Evolutionary conservation across 1,284 basidiomycete species (phyloP), one percentile per base, ranked within the genome.

Genomic region (Neolentinus lepideus): DNA sequence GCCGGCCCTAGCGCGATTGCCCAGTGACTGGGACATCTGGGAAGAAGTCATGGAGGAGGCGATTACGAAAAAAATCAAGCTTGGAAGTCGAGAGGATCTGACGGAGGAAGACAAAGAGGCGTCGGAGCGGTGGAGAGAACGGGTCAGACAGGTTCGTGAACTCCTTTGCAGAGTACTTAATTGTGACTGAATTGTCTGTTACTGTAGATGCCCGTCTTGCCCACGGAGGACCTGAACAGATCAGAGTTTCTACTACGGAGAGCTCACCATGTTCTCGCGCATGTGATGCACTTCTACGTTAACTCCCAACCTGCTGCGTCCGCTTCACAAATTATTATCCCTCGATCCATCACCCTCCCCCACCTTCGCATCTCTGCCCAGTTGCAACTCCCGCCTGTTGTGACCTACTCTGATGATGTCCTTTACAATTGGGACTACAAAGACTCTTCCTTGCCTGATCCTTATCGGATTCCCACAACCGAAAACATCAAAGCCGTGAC

Each of bases 391-490:
- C 94, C 96, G 0, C 94, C 95, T 0, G 78, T 98, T 45, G 77
- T 96, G 50, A 98, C 94, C 1, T 98, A 97, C 66, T 90, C 94
- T 11, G 94, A 96, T 67, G 90, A 88, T 27, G 94, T 98, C 1
- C 78, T 98, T 6, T 98, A 94, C 75, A 97, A 98, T 66, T 97
- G 92, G 92, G 69, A 73, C 8, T 74, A 81, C 56, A 71, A 69
- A 56, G 61, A 65, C 58, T 53, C 56, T 53, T 8, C 53, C 12
- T 4, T 57, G 57, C 21, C 66, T 57, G 38, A 66, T 35, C 59
- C 61, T 26, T 50, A 12, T 12, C 47, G 24, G 6, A 55, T 57
- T 1, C 73, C 77, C 58, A 64, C 81, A 58, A 68, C 78, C 35
- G 64, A 85, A 63, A 86, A 88, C 62, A 70, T 92, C 38, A 74